Evolutionary conservation across 192 early-diverging fungal genomes (phyloP).

Genomic region (Thamnidium elegans): DNA sequence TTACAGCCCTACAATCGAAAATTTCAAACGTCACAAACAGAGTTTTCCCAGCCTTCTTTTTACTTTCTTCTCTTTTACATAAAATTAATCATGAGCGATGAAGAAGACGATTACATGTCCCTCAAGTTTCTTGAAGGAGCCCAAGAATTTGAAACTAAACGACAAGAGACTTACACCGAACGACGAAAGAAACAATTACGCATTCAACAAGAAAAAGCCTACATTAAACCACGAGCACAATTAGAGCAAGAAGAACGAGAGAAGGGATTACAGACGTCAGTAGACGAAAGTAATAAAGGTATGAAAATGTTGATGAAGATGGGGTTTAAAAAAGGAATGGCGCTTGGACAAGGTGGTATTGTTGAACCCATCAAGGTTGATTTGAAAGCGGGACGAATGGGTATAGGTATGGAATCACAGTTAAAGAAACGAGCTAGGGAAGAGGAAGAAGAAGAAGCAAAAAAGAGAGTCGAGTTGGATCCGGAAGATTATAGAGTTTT

Average conservation of each 20-base stretch:
- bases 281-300: slow-evolving; percentile 50
- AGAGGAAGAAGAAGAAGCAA: slow-evolving; percentile 30
- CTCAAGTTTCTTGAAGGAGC: slow-evolving; percentile 39
- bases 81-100: slow-evolving; percentile 18
- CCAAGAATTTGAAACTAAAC: slow-evolving; percentile 19
- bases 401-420: slow-evolving; percentile 45
- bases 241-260: slow-evolving; percentile 51
- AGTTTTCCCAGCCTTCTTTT: background rate
- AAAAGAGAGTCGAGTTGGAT: slow-evolving; percentile 26
- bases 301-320: slow-evolving; percentile 57
- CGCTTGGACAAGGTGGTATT: slow-evolving; percentile 38
- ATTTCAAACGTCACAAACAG: no score
- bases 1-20: no score
- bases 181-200: slow-evolving; percentile 40
- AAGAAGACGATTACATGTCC: slow-evolving; percentile 58
- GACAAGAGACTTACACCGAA: slow-evolving; percentile 38
- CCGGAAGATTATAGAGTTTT: slow-evolving; percentile 38
- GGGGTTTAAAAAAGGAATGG: slow-evolving; percentile 52
- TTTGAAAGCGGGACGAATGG: slow-evolving; percentile 34
- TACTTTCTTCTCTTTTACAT: background rate
- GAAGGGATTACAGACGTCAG: slow-evolving; percentile 42
- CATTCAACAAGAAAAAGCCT: slow-evolving; percentile 37
- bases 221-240: slow-evolving; percentile 41
- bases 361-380: slow-evolving; percentile 32
- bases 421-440: slow-evolving; percentile 34